Evolutionary conservation across 2,329 filamentous ascomycete species (phyloP).

Genomic region (Alternaria arbusti): DNA sequence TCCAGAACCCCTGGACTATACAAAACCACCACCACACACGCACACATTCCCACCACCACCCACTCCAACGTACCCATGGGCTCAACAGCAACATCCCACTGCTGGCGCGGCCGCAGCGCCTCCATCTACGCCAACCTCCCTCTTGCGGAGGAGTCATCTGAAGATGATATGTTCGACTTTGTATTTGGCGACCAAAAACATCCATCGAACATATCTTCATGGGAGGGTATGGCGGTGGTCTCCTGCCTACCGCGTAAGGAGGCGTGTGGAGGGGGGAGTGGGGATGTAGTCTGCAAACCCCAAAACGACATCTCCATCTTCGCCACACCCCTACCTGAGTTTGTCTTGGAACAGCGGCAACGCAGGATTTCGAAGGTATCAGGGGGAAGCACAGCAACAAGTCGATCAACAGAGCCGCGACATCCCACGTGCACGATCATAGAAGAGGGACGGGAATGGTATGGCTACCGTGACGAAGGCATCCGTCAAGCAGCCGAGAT

Average conservation of each 20-base stretch:
- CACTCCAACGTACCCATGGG: not conserved
- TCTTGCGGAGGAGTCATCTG: not conserved
- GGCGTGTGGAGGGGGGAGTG: not conserved
- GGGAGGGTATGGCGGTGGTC: not conserved
- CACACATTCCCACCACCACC: not conserved
- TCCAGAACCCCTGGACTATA: not conserved
- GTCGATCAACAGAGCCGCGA: fast-evolving
- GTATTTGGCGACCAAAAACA: not conserved
- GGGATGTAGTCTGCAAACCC: not conserved
- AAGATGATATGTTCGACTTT: not conserved
- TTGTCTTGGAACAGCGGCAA: not conserved
- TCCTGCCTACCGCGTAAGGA: not conserved
- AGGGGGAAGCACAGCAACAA: too few relatives aligned
- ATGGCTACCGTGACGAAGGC: not conserved
- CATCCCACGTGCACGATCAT: not conserved
- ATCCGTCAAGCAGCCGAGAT: not conserved
- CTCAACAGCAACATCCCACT: not conserved
- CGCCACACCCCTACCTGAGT: not conserved
- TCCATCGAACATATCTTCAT: not conserved
- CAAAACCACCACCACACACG: not conserved
- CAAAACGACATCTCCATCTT: not conserved
- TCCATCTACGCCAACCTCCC: not conserved
- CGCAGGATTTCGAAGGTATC: not conserved
- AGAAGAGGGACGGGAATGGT: not conserved
- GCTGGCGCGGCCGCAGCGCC: not conserved